These are phyloP conservation scores for Elongisporangium undulatum DNA, from an alignment of 352 stramenopile genomes.

Conservation along the genomic window DNA sequence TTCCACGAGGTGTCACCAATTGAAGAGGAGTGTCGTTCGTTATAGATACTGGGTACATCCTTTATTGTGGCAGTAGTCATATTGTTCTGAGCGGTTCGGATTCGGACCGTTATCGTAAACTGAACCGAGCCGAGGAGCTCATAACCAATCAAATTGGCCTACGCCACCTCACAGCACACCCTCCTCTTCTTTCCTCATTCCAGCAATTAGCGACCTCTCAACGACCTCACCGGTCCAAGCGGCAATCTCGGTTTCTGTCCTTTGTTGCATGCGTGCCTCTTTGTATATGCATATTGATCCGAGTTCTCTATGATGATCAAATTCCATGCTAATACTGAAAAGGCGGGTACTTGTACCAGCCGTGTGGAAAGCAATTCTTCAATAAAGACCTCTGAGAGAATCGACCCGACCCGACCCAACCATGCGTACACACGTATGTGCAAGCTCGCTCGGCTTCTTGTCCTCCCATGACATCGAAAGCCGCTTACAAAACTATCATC, in stretches of 20 bases:
- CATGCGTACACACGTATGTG: conserved; percentile 3
- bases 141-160: background rate
- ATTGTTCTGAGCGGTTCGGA: background rate
- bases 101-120: background rate
- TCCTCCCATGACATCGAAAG: conserved; percentile 31
- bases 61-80: background rate
- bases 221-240: background rate
- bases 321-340: conserved; percentile 86
- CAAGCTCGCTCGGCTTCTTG: conserved; percentile 70
- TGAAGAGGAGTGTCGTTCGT: background rate
- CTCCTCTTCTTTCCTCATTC: background rate
- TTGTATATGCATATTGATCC: conserved; percentile 1
- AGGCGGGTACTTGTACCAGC: conserved; percentile 13
- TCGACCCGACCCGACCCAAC: background rate
- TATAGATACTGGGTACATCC: background rate
- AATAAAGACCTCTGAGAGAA: conserved; percentile 71
- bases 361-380: conserved; percentile 75
- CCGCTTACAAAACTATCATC: conserved; percentile 41
- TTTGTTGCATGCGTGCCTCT: background rate
- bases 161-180: background rate
- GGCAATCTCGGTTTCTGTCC: background rate
- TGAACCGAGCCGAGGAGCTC: background rate
- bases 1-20: background rate
- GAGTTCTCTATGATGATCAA: conserved; percentile 51
- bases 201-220: background rate